These are phyloP conservation scores for Citrus trifoliata DNA, from an alignment of 345 rosid species.

Conservation along the genomic window DNA sequence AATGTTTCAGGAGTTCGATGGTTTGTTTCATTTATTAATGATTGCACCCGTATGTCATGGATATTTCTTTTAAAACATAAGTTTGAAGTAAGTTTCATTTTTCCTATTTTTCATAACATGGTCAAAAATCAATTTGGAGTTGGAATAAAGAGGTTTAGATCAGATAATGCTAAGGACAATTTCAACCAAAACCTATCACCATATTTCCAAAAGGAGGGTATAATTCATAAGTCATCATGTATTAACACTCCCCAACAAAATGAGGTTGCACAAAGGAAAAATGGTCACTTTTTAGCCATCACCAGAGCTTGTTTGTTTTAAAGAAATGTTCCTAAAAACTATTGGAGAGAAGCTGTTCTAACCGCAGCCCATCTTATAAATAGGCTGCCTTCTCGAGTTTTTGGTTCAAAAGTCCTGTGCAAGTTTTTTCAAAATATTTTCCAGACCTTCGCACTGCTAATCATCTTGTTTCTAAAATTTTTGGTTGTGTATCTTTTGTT, in stretches of 20 bases:
- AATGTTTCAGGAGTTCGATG: background rate
- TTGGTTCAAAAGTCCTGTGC: too few species aligned
- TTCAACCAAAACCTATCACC: background rate
- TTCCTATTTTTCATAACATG: background rate
- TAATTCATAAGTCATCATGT: background rate
- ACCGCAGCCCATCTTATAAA: background rate
- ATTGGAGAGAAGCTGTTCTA: background rate
- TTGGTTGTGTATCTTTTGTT: too few species aligned
- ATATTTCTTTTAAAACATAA: background rate
- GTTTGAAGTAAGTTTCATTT: background rate
- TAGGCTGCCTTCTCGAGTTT: background rate
- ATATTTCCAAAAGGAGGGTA: background rate
- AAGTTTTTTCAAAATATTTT: too few species aligned
- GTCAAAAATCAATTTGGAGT: background rate
- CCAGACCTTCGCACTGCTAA: too few species aligned
- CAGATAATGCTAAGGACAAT: background rate
- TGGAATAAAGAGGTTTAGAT: background rate
- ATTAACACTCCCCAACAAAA: background rate
- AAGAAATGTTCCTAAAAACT: background rate
- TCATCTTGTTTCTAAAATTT: too few species aligned
- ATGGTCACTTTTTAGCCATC: background rate
- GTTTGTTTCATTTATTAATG: background rate
- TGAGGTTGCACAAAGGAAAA: background rate
- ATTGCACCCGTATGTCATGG: background rate
- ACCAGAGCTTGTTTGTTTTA: too few species aligned